Base-by-base conservation (phyloP, 441 rosid genomes). In the Hura crepitans region DNA sequence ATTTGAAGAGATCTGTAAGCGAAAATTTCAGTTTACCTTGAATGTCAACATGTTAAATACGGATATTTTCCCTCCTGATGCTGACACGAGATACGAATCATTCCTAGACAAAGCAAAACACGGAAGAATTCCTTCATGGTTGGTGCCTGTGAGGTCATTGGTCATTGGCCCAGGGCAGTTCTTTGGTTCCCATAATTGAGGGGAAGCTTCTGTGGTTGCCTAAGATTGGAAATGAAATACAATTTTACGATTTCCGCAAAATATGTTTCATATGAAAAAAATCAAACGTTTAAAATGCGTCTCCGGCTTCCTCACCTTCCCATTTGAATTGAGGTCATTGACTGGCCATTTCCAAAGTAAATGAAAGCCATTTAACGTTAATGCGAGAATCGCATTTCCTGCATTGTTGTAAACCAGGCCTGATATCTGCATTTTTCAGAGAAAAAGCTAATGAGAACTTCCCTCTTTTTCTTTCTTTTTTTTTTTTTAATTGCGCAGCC, bases 71-170 rank as follows among this genome's bases (percentile, higher is more conserved):
- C 87, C 89, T 55, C 93, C 91, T 0, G 89, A 86, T 49, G 91
- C 82, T 6, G 88, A 86, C 81, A 86, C 72, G 33, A 86, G 83
- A 71, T 84, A 85, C 0, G 87, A 83, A 73, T 84, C 89, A 75
- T 85, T 86, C 71, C 79, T 88, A 28, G 89, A 81, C 74, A 85
- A 69, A 33, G 87, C 88, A 78, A 88, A 82, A 75, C 91, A 86
- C 4, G 86, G 73, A 37, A 78, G 76, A 8, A 81, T 75, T 66
- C 82, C 89, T 55, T 81, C 88, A 12, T 72, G 82, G 53, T 70
- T 82, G 50, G 50, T 59, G 61, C 56, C 83, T 47, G 66, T 66
- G 20, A 80, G 27, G 49, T 87, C 90, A 62, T 89, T 89, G 20
- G 72, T 80, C 92, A 89, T 87, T 46, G 72, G 83, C 50, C 64